These are phyloP conservation scores for Parascedosporium putredinis DNA, from an alignment of 2,329 filamentous ascomycete species.

Conservation along the genomic window DNA sequence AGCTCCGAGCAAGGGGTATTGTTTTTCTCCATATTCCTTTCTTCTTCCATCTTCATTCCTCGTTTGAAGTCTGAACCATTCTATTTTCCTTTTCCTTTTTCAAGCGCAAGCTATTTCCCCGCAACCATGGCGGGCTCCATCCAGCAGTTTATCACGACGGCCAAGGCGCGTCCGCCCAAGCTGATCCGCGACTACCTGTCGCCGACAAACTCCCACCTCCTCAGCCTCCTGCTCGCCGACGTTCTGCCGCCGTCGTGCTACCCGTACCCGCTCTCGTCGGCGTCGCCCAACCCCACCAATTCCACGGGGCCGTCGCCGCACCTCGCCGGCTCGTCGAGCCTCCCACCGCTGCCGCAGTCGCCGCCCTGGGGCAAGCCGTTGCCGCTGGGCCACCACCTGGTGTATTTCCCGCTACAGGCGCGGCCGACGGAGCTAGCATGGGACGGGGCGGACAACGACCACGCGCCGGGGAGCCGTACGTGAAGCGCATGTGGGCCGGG, in stretches of 20 bases:
- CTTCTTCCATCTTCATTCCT: too few species aligned
- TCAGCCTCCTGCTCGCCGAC: constrained; percentile 51
- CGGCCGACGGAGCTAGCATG: constrained; percentile 52
- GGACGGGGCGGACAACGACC: constrained; percentile 77
- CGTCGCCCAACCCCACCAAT: constrained; percentile 7
- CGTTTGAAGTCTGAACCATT: too few species aligned
- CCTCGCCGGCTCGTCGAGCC: constrained; percentile 14
- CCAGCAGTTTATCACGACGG: constrained; percentile 8
- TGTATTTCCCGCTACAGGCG: constrained; percentile 73
- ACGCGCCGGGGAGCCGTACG: constrained; percentile 61
- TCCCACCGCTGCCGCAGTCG: constrained; percentile 1
- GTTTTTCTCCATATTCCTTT: too few species aligned
- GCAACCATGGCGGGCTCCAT: neutral
- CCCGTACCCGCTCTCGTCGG: constrained; percentile 11
- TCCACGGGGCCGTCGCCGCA: constrained; percentile 8
- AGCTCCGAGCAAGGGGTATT: too few species aligned
- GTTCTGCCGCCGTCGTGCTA: constrained; percentile 29
- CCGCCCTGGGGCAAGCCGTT: constrained; percentile 20
- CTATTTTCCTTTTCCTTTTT: neutral
- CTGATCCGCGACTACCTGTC: constrained; percentile 35
- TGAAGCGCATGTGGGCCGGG: constrained; percentile 80
- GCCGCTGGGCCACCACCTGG: constrained; percentile 66
- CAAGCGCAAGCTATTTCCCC: neutral
- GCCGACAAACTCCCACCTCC: constrained; percentile 53
- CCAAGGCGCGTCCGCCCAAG: constrained; percentile 15